These are phyloP conservation scores for Plantago coronopus DNA, from an alignment of 305 asterid genomes.

Conservation along the genomic window DNA sequence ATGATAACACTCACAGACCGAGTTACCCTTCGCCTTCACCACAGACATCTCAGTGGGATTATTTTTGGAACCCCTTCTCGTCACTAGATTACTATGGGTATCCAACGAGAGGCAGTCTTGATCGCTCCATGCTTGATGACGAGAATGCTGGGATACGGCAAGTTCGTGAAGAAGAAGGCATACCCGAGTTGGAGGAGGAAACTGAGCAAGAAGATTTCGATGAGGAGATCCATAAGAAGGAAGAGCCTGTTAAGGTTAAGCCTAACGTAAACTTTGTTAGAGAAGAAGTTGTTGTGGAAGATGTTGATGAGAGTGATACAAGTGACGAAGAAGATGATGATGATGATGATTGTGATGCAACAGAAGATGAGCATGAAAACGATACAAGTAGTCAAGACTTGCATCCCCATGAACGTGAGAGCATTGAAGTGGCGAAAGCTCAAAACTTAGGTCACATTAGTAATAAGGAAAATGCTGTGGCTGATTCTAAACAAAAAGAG, in stretches of 20 bases:
- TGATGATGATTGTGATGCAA: slow-evolving; percentile 38
- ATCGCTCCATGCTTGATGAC: slow-evolving; percentile 47
- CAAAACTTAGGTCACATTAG: slow-evolving; percentile 54
- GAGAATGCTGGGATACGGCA: slow-evolving; percentile 61
- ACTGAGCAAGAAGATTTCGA: slow-evolving; percentile 69
- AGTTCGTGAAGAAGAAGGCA: slow-evolving; percentile 82
- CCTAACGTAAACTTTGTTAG: slow-evolving; percentile 27
- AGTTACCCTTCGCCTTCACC: slow-evolving; percentile 60
- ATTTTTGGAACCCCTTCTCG: slow-evolving; percentile 95
- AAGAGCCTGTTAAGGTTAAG: slow-evolving; percentile 30
- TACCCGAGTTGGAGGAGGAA: slow-evolving; percentile 87
- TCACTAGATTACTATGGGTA: slow-evolving; percentile 81
- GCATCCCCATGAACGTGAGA: slow-evolving; percentile 37
- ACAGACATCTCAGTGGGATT: slow-evolving; percentile 91
- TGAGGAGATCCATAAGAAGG: slow-evolving; percentile 32
- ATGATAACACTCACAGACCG: slow-evolving; percentile 45
- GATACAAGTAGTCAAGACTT: slow-evolving; percentile 29
- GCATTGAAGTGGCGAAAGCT: slow-evolving; percentile 51
- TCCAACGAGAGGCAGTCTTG: slow-evolving; percentile 48
- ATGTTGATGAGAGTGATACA: slow-evolving; percentile 42
- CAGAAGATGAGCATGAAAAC: slow-evolving; percentile 33
- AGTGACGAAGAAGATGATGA: slow-evolving; percentile 38
- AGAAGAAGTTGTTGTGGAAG: slow-evolving; percentile 74
- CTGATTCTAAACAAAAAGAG: slow-evolving; percentile 51
- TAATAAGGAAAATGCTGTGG: slow-evolving; percentile 55